Base-by-base conservation (phyloP, 441 rosid genomes). In the Pelargonium myrrhifolium region DNA sequence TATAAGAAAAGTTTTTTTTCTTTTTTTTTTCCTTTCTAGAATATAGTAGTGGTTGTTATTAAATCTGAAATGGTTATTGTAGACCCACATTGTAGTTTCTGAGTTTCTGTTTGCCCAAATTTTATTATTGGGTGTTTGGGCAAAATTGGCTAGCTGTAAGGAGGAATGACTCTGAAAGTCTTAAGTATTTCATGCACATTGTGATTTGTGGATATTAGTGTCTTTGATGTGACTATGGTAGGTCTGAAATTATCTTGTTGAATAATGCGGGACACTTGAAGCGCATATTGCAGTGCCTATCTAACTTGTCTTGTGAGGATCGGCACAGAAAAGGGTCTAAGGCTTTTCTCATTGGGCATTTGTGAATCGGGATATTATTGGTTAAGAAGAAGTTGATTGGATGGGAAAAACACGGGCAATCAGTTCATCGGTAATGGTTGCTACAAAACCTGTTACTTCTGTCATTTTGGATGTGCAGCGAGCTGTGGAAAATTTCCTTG, bases 301-400 rank as follows among this genome's bases (percentile, higher is more conserved):
- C 91, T 58, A 77, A 76, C 68, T 90, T 87, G 65, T 90, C 83
- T 74, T 72, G 66, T 70, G 82, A 84, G 49, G 77, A 77, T 62
- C 92, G 92, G 6, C 97, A 88, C 28, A 86, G 78, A 66, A 79
- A 81, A 67, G 99, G 99, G 14, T 95, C 99, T 58, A 93, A 77
- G 79, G 93, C 92, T 11, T 78, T 93, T 88, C 95, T 0, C 90
- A 89, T 72, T 93, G 88, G 65, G 89, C 97, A 35, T 93, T 93
- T 76, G 75, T 84, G 6, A 87, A 93, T 74, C 82, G 97, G 18
- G 96, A 93, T 85, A 78, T 28, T 28, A 28, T 85, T 17, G 89
- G 99, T 68, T 93, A 97, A 97, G 99, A 87, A 66, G 99, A 88
- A 81, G 94, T 93, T 51, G 90, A 87, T 65, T 93, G 97, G 99